Evolutionary conservation across 345 rosid genomes (phyloP).

Genomic region (Euphorbia pulcherrima): DNA sequence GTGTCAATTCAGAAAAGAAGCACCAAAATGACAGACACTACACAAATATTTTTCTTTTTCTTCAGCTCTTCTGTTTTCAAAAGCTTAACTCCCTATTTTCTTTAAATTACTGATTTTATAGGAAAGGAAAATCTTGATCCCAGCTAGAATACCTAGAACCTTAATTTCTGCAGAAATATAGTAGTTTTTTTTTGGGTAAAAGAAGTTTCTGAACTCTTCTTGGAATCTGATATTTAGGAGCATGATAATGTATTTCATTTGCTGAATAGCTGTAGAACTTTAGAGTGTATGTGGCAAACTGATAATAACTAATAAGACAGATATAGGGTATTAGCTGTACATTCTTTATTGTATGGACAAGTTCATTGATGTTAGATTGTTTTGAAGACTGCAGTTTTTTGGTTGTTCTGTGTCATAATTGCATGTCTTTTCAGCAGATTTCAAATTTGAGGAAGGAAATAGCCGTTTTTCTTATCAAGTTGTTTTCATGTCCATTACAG

Average conservation of each 20-base stretch:
- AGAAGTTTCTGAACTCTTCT: conserved; percentile 3
- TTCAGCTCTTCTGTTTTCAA: background rate
- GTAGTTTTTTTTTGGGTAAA: background rate
- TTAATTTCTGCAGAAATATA: background rate
- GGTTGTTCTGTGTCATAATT: background rate
- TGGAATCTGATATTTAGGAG: background rate
- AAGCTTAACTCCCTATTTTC: background rate
- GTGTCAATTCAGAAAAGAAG: background rate
- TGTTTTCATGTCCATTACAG: conserved; percentile 37
- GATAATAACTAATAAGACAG: background rate
- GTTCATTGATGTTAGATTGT: background rate
- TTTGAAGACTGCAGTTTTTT: conserved; percentile 5
- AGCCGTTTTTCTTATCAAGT: conserved; percentile 1
- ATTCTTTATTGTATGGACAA: background rate
- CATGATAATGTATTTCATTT: background rate
- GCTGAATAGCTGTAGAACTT: background rate
- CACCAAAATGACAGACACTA: background rate
- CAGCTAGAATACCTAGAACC: background rate
- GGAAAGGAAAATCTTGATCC: background rate
- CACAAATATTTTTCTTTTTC: background rate
- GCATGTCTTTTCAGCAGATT: conserved; percentile 2
- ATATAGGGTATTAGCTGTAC: background rate
- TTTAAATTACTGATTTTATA: background rate
- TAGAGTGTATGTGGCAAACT: background rate
- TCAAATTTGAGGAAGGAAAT: background rate